Evolutionary conservation across 768 basidiomycete species (phyloP), one percentile per base, ranked within the genome.

Genomic region (Terana coerulea): DNA sequence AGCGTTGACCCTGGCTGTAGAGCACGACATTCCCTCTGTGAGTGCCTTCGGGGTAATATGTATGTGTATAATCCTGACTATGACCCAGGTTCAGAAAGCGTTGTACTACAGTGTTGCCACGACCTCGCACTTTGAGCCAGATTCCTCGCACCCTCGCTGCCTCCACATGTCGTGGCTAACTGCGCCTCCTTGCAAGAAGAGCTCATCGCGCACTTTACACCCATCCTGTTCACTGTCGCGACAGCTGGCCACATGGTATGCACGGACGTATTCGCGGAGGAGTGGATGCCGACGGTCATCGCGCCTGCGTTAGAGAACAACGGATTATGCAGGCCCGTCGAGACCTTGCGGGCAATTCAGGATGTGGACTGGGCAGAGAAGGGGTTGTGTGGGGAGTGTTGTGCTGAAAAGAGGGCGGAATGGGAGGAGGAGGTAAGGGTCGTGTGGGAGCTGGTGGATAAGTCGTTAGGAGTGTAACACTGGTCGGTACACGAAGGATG

Each of bases 231-330:
- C 64, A 87, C 87, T 1, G 78, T 84, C 24, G 76, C 83, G 4
- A 74, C 80, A 5, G 81, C 83, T n/a, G 68, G 72, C 1, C 88
- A 89, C 61, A 88, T 88, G 85, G 68, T 68, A 3, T 90, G 88
- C 66, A 88, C 86, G 3, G 80, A 88, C 61, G 68, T 79, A 0
- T 74, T 90, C 49, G 88, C 87, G 1, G 84, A 84, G 45, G 72
- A 68, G 46, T 90, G 88, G 88, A 84, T 88, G 77, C 53, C 72
- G 21, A 69, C 80, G 33, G 84, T 90, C n/a, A 83, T 86, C 33
- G 71, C 79, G 44, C 83, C 83, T 10, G 85, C 85, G 0, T 71
- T 90, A 21, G 75, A 73, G 15, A 69, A 74, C 49, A 77, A 78
- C 50, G 83, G 84, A 6, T 78, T 88, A 25, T 84, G 80, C 60